Evolutionary conservation across 2,329 filamentous ascomycete genomes (phyloP).

Genomic region (Exophiala alcalophila): DNA sequence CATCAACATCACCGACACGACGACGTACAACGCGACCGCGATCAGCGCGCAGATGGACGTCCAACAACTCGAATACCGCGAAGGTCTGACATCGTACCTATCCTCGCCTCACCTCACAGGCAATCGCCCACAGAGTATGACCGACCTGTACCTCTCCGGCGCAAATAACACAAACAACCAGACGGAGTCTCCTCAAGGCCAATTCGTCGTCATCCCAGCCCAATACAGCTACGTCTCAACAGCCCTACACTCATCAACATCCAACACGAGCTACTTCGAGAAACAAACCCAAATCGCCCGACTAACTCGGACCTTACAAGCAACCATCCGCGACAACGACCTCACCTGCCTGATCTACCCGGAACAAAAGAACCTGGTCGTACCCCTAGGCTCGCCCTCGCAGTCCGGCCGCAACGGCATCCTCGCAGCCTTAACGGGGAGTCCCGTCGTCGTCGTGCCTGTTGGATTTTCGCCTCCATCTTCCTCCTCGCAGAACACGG

Average conservation of each 20-base stretch:
- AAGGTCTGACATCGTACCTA: slow-evolving; percentile 57
- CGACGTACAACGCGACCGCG: slow-evolving; percentile 51
- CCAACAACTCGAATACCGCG: slow-evolving; percentile 59
- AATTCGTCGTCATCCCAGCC: slow-evolving; percentile 58
- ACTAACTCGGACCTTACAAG: slow-evolving; percentile 51
- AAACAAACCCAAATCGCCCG: slow-evolving; percentile 50
- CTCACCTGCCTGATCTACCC: slow-evolving; percentile 63
- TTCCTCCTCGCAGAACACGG: slow-evolving; percentile 47
- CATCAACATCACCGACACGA: slow-evolving; percentile 48
- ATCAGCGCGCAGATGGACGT: slow-evolving; percentile 54
- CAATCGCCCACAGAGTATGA: slow-evolving; percentile 37
- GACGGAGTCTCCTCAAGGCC: slow-evolving; percentile 40
- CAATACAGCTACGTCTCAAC: slow-evolving; percentile 57
- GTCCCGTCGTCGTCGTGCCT: slow-evolving; percentile 49
- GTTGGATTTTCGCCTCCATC: slow-evolving; percentile 53
- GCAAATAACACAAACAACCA: slow-evolving; percentile 34
- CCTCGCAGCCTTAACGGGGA: slow-evolving; percentile 53
- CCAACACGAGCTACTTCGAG: slow-evolving; percentile 49
- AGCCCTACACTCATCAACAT: slow-evolving; percentile 51
- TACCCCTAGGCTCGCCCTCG: slow-evolving; percentile 54
- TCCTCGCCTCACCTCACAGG: slow-evolving; percentile 44
- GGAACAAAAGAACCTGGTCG: slow-evolving; percentile 62
- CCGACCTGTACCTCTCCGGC: slow-evolving; percentile 22
- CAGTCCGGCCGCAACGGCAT: slow-evolving; percentile 62
- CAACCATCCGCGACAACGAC: slow-evolving; percentile 48